Evolutionary conservation across 2,329 filamentous ascomycete genomes (phyloP), one percentile per base, ranked within the genome.

Genomic region (Monilinia polystroma): DNA sequence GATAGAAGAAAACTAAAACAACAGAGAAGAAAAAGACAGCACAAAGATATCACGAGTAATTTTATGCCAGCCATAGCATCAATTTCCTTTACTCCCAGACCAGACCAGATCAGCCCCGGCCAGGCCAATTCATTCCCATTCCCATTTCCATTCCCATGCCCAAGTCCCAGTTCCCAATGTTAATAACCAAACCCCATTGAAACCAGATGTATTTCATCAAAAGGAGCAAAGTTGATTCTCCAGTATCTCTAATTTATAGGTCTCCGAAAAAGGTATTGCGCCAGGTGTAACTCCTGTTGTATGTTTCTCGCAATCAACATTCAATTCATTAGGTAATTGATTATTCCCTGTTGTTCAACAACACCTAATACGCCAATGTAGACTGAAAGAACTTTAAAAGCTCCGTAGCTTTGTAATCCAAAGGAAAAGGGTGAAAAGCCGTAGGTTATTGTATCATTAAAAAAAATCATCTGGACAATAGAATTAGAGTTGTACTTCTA

Each of bases 401-500:
- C 41, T 59, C 35, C 32, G 32, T 16, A 4, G 32, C 51, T 26
- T 56, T 56, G 43, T 52, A 52, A 66, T 52, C 32, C 52, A 60
- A 60, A 60, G 32, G 43, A 14, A 65, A 52, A 43, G 43, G 20
- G 18, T 20, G 20, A 26, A 41, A 35, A 41, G 23, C 23, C 32
- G 52, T 53, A 66, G 38, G 41, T 41, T 43, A n/a, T 43, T 12
- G 26, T 29, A 60, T 56, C 32, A 49, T 45, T 35, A 53, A 45
- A 62, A 23, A 45, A 62, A 58, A 47, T 67, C 65, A 26, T 60
- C 59, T 66, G 53, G 12, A 63, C 38, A 16, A 54, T 47, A 32
- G 14, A n/a, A 26, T 66, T 52, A 68, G 26, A 65, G 67, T 38
- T 64, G 63, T 56, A 68, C 70, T 66, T 79, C 79, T 14, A 60